Conservation (phyloP, 2,329 filamentous ascomycete genomes). For the Clarireedia hainanense region DNA sequence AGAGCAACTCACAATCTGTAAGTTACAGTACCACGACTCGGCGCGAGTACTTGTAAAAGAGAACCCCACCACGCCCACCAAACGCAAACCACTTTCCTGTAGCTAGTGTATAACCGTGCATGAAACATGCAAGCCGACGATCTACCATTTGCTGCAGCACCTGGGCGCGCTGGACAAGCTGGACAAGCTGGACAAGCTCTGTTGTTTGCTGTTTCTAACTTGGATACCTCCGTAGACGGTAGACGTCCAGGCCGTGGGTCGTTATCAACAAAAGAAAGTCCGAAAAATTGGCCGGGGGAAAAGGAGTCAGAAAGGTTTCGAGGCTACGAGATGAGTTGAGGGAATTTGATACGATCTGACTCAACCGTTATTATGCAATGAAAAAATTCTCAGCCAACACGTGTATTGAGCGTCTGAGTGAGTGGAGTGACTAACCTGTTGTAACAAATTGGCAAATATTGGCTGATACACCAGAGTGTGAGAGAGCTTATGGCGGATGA, state of each 20-base stretch:
- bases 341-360: not conserved
- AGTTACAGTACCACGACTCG: too few relatives aligned
- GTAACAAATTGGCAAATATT: not conserved
- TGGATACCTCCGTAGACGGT: not conserved
- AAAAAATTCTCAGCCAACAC: conserved; percentile 19
- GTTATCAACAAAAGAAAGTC: conserved; percentile 19
- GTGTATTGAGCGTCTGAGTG: conserved; percentile 11
- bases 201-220: not conserved
- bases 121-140: not conserved
- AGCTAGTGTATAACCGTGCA: conserved; percentile 1
- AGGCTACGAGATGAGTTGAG: conserved; percentile 5
- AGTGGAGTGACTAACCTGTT: conserved; percentile 11
- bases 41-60: not conserved
- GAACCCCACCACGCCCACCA: not conserved
- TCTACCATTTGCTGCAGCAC: not conserved
- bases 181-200: too few relatives aligned
- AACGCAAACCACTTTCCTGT: not conserved
- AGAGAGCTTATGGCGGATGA: too few relatives aligned
- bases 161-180: too few relatives aligned
- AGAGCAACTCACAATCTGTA: too few relatives aligned
- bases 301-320: not conserved
- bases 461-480: too few relatives aligned
- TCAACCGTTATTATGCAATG: conserved; percentile 1
- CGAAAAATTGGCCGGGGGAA: conserved; percentile 19
- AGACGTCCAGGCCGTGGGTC: conserved; percentile 23